These are phyloP conservation scores for Aspergillus haitiensis DNA, from an alignment of 495 filamentous ascomycete species.

Conservation along the genomic window DNA sequence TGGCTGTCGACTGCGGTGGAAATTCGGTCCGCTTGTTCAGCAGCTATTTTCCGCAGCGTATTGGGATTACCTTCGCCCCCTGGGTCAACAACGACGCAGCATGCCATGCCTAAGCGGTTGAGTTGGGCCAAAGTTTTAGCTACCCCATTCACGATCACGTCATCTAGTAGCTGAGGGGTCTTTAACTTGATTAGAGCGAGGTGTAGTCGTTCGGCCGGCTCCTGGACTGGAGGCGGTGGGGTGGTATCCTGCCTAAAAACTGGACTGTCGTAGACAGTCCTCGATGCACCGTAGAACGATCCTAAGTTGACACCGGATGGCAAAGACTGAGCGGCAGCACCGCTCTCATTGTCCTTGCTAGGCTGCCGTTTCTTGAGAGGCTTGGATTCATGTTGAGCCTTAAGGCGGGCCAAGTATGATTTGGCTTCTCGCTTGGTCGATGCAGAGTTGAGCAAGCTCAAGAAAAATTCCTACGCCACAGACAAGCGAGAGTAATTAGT, in stretches of 20 bases:
- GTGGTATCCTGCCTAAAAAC: conserved; percentile 56
- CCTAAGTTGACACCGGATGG: conserved; percentile 60
- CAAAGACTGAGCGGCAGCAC: conserved; percentile 26
- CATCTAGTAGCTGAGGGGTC: conserved; percentile 65
- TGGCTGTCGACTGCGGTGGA: conserved; percentile 68
- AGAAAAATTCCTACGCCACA: conserved; percentile 68
- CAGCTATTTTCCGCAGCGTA: conserved; percentile 45
- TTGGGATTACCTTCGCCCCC: conserved; percentile 36
- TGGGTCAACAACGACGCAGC: conserved; percentile 79
- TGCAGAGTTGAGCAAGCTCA: conserved; percentile 78
- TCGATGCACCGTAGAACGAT: conserved; percentile 58
- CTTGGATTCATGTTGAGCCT: conserved; percentile 40
- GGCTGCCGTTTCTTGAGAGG: conserved; percentile 21
- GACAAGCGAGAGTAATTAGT: not conserved
- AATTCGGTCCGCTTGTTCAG: conserved; percentile 71
- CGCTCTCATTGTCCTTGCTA: conserved; percentile 21
- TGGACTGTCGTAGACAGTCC: conserved; percentile 62
- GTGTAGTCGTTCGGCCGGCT: conserved; percentile 56
- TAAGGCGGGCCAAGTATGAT: conserved; percentile 80
- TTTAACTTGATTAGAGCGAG: conserved; percentile 85
- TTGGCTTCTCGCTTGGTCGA: conserved; percentile 89
- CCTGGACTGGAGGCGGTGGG: conserved; percentile 34
- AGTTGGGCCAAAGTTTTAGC: conserved; percentile 83
- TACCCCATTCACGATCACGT: conserved; percentile 68
- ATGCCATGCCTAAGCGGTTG: conserved; percentile 72